These are phyloP conservation scores for Oryza coarctata DNA, from an alignment of 176 grass and related monocot genomes.

Conservation along the genomic window DNA sequence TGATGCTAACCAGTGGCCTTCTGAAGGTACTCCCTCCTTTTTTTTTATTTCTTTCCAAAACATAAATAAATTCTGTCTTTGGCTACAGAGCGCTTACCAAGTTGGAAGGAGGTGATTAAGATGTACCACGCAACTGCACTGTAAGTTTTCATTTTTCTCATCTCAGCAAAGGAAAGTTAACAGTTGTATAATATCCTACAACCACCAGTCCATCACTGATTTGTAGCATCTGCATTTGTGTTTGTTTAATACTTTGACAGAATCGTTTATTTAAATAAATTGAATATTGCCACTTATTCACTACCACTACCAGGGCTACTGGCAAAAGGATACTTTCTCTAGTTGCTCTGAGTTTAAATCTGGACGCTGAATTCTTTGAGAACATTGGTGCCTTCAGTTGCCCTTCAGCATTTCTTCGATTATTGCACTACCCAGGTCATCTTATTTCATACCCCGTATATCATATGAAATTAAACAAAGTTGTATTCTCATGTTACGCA, in stretches of 20 bases:
- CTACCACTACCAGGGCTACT: constrained; percentile 45
- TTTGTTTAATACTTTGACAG: not conserved
- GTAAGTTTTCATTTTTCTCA: constrained; percentile 50
- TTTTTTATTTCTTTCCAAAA: not conserved
- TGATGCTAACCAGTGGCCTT: constrained; percentile 64
- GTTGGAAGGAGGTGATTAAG: constrained; percentile 74
- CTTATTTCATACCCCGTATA: constrained; percentile 9
- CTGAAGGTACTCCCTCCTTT: constrained; percentile 45
- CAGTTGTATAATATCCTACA: not conserved
- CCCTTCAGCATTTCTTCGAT: constrained; percentile 47
- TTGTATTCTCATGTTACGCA: not conserved
- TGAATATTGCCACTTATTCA: not conserved
- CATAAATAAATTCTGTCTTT: constrained; percentile 23
- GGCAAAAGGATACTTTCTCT: constrained; percentile 60
- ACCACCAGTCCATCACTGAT: not conserved
- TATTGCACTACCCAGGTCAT: constrained; percentile 80
- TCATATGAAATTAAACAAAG: not conserved
- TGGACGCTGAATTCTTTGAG: constrained; percentile 69
- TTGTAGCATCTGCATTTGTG: not conserved
- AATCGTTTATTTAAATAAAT: not conserved
- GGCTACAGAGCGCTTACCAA: constrained; percentile 52
- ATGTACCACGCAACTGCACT: constrained; percentile 48
- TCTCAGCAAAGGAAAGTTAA: not conserved
- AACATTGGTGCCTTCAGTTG: constrained; percentile 29
- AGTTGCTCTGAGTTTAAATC: constrained; percentile 67